A percentile compares a stretch with the other conserved stretches of the same genome.
These are phyloP conservation scores for Chlorella sp. DNA, from an alignment of 139 green algal species.

Conservation along the genomic window DNA sequence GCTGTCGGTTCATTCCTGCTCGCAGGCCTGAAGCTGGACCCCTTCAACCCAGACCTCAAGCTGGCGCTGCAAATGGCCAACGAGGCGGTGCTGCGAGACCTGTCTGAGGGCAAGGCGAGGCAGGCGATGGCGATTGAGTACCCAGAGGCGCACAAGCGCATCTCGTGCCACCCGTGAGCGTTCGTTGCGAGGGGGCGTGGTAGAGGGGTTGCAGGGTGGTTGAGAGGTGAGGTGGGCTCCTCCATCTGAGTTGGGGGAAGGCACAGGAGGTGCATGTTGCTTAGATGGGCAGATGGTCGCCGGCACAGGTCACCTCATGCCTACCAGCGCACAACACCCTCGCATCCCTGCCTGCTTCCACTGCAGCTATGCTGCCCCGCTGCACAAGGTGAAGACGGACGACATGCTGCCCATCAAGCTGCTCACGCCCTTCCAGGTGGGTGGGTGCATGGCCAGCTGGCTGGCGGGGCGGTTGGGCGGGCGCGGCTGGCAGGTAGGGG, in stretches of 20 bases:
- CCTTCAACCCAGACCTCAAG: constrained; percentile 62
- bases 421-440: constrained; percentile 69
- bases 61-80: constrained; percentile 55
- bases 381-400: constrained; percentile 66
- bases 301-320: too few relatives aligned
- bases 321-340: background rate
- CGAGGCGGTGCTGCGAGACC: constrained; percentile 39
- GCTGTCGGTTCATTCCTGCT: background rate
- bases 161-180: constrained; percentile 55
- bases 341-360: background rate
- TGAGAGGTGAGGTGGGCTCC: too few relatives aligned
- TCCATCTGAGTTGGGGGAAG: too few relatives aligned
- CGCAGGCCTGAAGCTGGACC: constrained; percentile 60
- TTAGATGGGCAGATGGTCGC: too few relatives aligned
- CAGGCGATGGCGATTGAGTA: constrained; percentile 51
- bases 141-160: constrained; percentile 50
- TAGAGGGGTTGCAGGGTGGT: too few relatives aligned
- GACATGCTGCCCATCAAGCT: constrained; percentile 73
- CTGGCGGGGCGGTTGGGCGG: too few relatives aligned
- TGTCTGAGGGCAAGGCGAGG: constrained; percentile 39
- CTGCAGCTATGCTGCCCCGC: constrained; percentile 52
- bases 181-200: too few relatives aligned
- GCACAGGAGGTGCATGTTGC: too few relatives aligned
- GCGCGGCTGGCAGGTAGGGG: too few relatives aligned
- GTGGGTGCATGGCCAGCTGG: background rate